Base-by-base conservation (phyloP, 768 basidiomycete genomes). In the Leccinum olivaceopallidum region DNA sequence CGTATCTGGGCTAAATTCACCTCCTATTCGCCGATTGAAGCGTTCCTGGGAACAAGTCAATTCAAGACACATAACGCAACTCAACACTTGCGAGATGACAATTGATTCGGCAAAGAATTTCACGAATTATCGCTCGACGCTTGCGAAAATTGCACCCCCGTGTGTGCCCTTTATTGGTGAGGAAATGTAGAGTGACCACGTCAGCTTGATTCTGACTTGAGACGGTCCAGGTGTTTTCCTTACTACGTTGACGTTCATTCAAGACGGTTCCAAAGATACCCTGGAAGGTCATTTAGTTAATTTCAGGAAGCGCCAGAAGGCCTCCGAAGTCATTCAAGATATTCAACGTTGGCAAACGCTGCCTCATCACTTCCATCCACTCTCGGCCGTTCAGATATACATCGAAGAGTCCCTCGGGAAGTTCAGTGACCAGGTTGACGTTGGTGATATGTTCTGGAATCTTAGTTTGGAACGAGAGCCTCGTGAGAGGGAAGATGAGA, bases 91-190 rank as follows among this genome's bases (percentile, higher is more conserved):
- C 73, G 94, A 97, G 75, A 87, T 87, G 78, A 91, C 93, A 24
- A 89, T 98, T 66, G 91, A 95, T 73, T 90, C 90, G 58, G 92
- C 90, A 73, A 93, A 92, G 79, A 98, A 97, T 69, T 98, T 97
- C 77, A 88, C 84, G 51, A 94, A 92, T 68, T 98, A 98, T 76
- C 86, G 92, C 56, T 85, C 88, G 60, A 83, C 88, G 51, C 85
- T 98, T 67, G 88, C 91, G 16, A 83, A 80, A 37, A 88, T 95
- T 37, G 85, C 89, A 22, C 94, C 95, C 1, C 96, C 96, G 57
- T 97, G 95, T 73, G 94, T 98, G 0, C 96, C 96, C 7, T 98
- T 98, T 77, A 89, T 98, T 58, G 96, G 96, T 95, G 66, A 65
- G 84, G 71, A 28, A 6, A 20, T 47, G 5, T 37, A 6, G 18